Base-by-base conservation (phyloP, 768 basidiomycete species). In the Pilatotrama ljubarskyi region DNA sequence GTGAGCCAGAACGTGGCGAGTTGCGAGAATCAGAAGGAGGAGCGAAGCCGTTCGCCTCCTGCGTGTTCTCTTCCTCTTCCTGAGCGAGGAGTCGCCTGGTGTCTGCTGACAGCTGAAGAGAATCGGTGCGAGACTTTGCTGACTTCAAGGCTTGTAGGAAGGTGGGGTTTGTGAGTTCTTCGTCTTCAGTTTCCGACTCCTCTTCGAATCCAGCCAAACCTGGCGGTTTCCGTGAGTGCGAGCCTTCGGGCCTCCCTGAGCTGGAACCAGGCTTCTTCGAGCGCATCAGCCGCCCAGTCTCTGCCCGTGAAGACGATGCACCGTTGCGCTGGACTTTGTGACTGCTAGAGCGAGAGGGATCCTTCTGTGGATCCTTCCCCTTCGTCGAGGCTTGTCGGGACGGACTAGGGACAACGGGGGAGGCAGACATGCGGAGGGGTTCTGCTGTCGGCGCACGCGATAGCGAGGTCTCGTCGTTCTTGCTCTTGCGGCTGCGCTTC, bases 21-120 rank as follows among this genome's bases (percentile, higher is more conserved):
- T 5, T 5, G 35, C 32, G 54, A 24, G 43, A 46, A 0, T 51
- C 10, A 29, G 42, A 25, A 9, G 17, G 50, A 20, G 35, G 44
- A 15, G 58, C 22, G 11, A 49, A 20, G 38, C 42, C 55, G 4
- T 22, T 36, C 2, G 61, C 61, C 37, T 65, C 64, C 29, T 62
- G 64, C 7, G 64, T 65, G 22, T 52, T 59, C 43, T 65, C 64
- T 38, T 65, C 64, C 42, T 65, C 64, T 36, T 65, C 64, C 25
- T 56, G 57, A n/a, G 41, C 51, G 15, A 65, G 58, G 46, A 53
- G 44, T 15, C 17, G 48, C 35, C 62, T 40, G 2, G 38, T 26
- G 14, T 42, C 8, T 5, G 52, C n/a, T 9, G 56, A 50, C 0
- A 63, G 29, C 1, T 7, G 32, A 14, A 24, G 29, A 11, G 43